Base-by-base conservation (phyloP, 73 alveolate species). In the Paramecium biaurelia region DNA sequence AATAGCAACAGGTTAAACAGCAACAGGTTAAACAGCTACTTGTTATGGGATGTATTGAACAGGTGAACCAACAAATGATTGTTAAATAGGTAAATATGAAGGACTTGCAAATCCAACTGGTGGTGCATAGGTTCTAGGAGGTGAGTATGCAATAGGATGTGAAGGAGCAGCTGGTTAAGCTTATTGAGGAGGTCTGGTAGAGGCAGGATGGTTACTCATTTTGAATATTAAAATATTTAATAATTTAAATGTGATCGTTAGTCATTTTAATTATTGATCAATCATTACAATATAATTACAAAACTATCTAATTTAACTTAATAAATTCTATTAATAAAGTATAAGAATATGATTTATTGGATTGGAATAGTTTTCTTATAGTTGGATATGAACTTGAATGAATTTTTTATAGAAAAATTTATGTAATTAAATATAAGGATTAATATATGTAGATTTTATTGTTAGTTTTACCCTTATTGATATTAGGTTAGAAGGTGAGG, bases 11-110 rank as follows among this genome's bases (percentile, higher is more conserved):
- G 58, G 58, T 15, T 45, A 11, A 47, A 38, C 47, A 38, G 53
- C 85, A 4, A 70, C 85, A 4, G 45, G 53, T 30, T 26, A 12
- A n/a, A 30, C 21, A 70, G 45, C 45, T 11, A 70, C 85, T 26
- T 41, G 58, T 18, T 24, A 24, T 23, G 45, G 24, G 24, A 70
- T 4, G 30, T 58, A 58, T 58, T 58, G 32, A 58, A 70, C 85
- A 10, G 85, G 85, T 5, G 85, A 11, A 70, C 49, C 85, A 28
- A 70, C 85, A 70, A 30, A n/a, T 30, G 85, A 70, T 70, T 70
- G 30, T 32, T 70, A 70, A 8, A 70, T 32, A 8, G 85, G 85
- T 23, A 23, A 70, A 32, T 70, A 70, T 7, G 85, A 32, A 28
- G 85, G 85, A 32, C 57, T 70, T 28, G 57, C 85, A 32, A 30